Conservation (phyloP, 495 filamentous ascomycete genomes). For the Aspergillus diversus region DNA sequence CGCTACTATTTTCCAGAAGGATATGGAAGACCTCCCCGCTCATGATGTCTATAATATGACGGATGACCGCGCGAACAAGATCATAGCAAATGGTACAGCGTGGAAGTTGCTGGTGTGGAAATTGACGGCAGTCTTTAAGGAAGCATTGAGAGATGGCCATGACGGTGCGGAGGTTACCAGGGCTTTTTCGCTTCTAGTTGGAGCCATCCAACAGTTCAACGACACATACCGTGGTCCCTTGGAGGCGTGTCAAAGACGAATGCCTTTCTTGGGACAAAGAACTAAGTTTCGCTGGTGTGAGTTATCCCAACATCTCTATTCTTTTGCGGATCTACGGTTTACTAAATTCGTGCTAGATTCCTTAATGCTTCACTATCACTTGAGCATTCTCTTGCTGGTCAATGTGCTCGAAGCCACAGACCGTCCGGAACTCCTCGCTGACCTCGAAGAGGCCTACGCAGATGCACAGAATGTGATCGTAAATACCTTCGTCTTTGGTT, state of each 20-base stretch:
- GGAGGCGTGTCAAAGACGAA: constrained; percentile 7
- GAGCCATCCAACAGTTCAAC: constrained; percentile 10
- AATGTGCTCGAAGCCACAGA: constrained; percentile 10
- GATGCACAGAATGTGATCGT: constrained; percentile 4
- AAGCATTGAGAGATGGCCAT: constrained; percentile 14
- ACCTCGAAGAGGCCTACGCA: constrained; percentile 6
- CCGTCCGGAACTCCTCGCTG: constrained; percentile 3
- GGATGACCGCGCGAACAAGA: constrained; percentile 6
- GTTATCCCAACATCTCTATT: neutral
- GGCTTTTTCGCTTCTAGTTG: constrained; percentile 9
- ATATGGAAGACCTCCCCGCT: neutral
- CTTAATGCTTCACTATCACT: constrained; percentile 14
- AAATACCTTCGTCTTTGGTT: constrained; percentile 7
- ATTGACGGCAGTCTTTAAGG: constrained; percentile 16
- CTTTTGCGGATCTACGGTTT: neutral
- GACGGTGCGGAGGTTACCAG: constrained; percentile 12
- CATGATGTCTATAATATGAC: constrained; percentile 2
- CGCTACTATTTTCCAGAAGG: constrained; percentile 1
- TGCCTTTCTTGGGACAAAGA: constrained; percentile 9
- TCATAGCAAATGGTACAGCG: constrained; percentile 8
- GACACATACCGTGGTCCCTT: constrained; percentile 6
- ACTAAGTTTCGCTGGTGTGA: constrained; percentile 18
- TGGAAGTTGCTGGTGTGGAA: constrained; percentile 17
- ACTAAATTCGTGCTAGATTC: constrained; percentile 5
- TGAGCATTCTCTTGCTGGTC: constrained; percentile 11